phyloP scores from a whole-genome alignment of 495 filamentous ascomycete genomes.

The Neurospora cerealis region DNA sequence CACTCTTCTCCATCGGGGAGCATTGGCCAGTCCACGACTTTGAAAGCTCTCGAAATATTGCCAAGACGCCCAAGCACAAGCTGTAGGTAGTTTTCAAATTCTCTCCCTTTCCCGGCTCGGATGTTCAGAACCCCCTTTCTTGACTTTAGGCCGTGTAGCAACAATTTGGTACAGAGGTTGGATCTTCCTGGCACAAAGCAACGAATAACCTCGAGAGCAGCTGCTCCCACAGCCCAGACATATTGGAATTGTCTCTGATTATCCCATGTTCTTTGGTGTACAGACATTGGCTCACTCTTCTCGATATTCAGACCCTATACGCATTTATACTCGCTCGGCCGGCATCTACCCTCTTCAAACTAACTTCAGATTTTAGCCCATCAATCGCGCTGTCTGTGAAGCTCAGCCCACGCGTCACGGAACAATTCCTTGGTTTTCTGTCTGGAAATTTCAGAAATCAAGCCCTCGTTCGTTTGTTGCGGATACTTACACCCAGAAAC shows the following conservation, averaged over 20 bases:
- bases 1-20: neutral
- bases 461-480: slow-evolving; percentile 19
- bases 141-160: slow-evolving; percentile 17
- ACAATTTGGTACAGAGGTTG: neutral
- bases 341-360: slow-evolving; percentile 6
- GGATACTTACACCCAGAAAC: slow-evolving; percentile 20
- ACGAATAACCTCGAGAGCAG: neutral
- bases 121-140: slow-evolving; percentile 21
- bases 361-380: neutral
- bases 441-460: slow-evolving; percentile 14
- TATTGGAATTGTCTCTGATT: slow-evolving; percentile 1
- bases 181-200: slow-evolving; percentile 9
- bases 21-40: neutral
- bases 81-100: slow-evolving; percentile 26
- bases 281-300: slow-evolving; percentile 15
- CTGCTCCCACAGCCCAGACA: neutral
- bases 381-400: slow-evolving; percentile 9
- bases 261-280: slow-evolving; percentile 9
- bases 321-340: slow-evolving; percentile 10
- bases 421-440: slow-evolving; percentile 12
- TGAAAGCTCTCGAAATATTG: neutral
- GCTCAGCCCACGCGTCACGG: slow-evolving; percentile 14
- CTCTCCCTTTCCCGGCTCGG: slow-evolving; percentile 21
- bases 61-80: slow-evolving; percentile 29
- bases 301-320: neutral